Evolutionary conservation across 2,329 filamentous ascomycete genomes (phyloP).

Genomic region (Apiospora kogelbergensis): DNA sequence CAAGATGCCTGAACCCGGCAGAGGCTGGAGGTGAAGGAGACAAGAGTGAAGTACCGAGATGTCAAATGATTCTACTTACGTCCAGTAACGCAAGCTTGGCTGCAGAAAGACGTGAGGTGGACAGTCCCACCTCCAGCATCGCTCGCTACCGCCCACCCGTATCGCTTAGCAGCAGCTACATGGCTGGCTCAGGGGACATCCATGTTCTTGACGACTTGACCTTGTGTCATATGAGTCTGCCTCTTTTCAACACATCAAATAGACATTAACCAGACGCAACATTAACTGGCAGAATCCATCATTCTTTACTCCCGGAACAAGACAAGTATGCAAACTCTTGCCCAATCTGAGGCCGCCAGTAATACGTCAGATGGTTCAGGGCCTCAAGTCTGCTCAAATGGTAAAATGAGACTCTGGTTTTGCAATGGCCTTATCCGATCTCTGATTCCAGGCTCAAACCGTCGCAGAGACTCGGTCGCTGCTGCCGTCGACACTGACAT

Average conservation of each 20-base stretch:
- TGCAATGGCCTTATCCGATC: background rate
- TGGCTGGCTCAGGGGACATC: background rate
- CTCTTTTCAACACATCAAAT: background rate
- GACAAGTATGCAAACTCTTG: no score
- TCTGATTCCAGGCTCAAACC: background rate
- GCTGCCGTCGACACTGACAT: background rate
- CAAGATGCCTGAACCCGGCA: background rate
- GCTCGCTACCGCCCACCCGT: constrained; percentile 14
- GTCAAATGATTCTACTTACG: background rate
- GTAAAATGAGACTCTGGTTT: background rate
- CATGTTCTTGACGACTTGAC: background rate
- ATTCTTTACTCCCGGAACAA: background rate
- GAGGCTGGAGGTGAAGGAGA: background rate
- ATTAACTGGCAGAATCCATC: no score
- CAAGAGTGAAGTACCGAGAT: background rate
- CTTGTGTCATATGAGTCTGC: background rate
- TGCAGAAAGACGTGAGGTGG: background rate
- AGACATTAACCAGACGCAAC: no score
- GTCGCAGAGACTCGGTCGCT: background rate
- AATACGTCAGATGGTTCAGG: background rate
- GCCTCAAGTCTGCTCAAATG: no score
- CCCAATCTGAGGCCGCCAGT: background rate
- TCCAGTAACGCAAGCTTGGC: background rate
- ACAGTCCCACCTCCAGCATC: background rate
- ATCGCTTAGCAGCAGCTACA: constrained; percentile 8